Conservation (phyloP, 2,329 filamentous ascomycete genomes). For the Microdochium bolleyi region DNA sequence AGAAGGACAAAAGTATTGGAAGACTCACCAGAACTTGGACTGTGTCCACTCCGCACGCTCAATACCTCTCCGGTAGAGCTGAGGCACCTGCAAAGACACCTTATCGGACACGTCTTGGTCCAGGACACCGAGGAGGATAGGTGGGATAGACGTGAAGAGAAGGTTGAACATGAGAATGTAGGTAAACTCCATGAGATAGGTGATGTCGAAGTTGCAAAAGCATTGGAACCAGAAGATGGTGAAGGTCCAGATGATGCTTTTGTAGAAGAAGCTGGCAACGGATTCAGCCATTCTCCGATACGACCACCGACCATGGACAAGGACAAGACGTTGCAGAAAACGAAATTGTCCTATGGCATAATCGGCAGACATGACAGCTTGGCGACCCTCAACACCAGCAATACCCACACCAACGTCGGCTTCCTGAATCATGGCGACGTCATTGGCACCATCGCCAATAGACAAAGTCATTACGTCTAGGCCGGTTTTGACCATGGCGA, state of each 20-base stretch:
- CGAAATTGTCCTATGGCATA: constrained; percentile 94
- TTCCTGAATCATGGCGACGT: constrained; percentile 97
- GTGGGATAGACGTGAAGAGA: constrained; percentile 89
- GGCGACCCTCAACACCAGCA: constrained; percentile 83
- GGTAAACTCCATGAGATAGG: constrained; percentile 94
- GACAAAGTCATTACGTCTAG: constrained; percentile 94
- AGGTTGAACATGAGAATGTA: constrained; percentile 97
- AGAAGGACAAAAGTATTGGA: not conserved
- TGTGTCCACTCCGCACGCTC: constrained; percentile 96
- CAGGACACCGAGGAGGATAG: constrained; percentile 91
- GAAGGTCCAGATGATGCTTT: constrained; percentile 98
- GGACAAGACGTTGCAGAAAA: constrained; percentile 73
- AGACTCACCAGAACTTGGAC: constrained; percentile 81
- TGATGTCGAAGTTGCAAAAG: constrained; percentile 91
- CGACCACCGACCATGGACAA: constrained; percentile 94
- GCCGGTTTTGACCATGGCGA: constrained; percentile 89
- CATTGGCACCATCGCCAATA: constrained; percentile 89
- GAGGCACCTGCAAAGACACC: constrained; percentile 87
- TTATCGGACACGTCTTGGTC: constrained; percentile 95
- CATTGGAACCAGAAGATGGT: constrained; percentile 97
- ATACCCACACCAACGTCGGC: constrained; percentile 96
- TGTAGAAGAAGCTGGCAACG: constrained; percentile 99
- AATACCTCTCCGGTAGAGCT: constrained; percentile 91
- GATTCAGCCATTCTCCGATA: constrained; percentile 88
- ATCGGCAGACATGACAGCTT: constrained; percentile 93